These are phyloP conservation scores for Sporisorium sorghi DNA, from an alignment of 1,284 basidiomycete genomes.

Conservation along the genomic window DNA sequence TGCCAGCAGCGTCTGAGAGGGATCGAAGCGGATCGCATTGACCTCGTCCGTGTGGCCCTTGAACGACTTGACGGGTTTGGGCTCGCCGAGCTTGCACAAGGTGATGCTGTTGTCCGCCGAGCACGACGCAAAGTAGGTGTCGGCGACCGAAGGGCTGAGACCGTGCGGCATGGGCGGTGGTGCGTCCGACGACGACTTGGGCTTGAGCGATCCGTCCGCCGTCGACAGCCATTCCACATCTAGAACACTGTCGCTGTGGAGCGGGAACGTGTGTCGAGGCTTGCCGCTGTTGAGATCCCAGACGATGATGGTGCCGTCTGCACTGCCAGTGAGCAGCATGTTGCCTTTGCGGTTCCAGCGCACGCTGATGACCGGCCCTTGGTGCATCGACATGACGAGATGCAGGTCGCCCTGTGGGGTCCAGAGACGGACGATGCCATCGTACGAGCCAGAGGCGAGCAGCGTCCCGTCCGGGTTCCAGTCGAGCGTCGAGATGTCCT, in stretches of 20 bases:
- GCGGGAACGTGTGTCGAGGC: constrained; percentile 63
- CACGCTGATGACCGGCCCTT: constrained; percentile 68
- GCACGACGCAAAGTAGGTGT: constrained; percentile 66
- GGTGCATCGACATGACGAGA: constrained; percentile 69
- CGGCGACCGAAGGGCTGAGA: constrained; percentile 51
- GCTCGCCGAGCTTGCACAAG: constrained; percentile 64
- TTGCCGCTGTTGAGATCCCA: constrained; percentile 69
- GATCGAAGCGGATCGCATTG: constrained; percentile 67
- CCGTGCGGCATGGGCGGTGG: constrained; percentile 54
- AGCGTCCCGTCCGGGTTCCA: constrained; percentile 70
- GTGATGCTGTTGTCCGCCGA: constrained; percentile 67
- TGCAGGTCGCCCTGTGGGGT: constrained; percentile 69
- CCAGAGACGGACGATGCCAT: constrained; percentile 68
- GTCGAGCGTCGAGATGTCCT: constrained; percentile 66
- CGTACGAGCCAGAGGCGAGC: constrained; percentile 67
- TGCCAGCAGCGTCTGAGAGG: constrained; percentile 65
- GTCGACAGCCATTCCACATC: constrained; percentile 68
- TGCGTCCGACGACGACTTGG: constrained; percentile 32
- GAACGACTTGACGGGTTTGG: constrained; percentile 63
- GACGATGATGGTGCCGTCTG: constrained; percentile 67
- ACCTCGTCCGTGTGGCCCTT: constrained; percentile 68
- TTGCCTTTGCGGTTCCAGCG: constrained; percentile 68
- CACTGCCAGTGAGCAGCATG: constrained; percentile 64
- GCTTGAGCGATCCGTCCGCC: constrained; percentile 45
- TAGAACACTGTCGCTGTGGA: constrained; percentile 66